These are phyloP conservation scores for Phycomyces blakesleeanus DNA, from an alignment of 192 early-diverging fungal genomes.

Conservation along the genomic window DNA sequence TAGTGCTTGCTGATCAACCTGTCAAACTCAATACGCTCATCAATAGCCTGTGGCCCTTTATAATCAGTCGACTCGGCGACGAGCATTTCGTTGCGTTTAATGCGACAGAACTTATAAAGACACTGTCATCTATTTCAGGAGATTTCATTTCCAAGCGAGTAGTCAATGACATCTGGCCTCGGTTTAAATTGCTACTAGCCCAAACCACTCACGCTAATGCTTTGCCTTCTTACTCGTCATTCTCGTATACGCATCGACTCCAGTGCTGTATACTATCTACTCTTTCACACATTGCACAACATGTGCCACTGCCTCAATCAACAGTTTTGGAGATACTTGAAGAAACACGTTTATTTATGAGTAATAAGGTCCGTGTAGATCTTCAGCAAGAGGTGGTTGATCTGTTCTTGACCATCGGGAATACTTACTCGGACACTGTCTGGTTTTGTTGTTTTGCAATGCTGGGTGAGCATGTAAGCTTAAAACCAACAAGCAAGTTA, in stretches of 20 bases:
- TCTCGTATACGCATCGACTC: slow-evolving; percentile 17
- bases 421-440: slow-evolving; percentile 16
- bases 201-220: slow-evolving; percentile 6
- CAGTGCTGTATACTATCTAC: slow-evolving; percentile 23
- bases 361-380: slow-evolving; percentile 6
- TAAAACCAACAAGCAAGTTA: neutral
- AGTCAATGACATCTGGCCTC: slow-evolving; percentile 45
- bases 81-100: slow-evolving; percentile 36
- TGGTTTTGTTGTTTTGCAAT: slow-evolving; percentile 20
- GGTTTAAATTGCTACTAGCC: slow-evolving; percentile 25
- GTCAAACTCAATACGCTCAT: slow-evolving; percentile 45
- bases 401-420: slow-evolving; percentile 1
- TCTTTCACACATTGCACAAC: slow-evolving; percentile 10
- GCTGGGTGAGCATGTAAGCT: neutral
- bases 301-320: slow-evolving; percentile 19
- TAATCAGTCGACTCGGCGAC: slow-evolving; percentile 39
- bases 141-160: slow-evolving; percentile 43
- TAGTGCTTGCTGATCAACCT: slow-evolving; percentile 35
- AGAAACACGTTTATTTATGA: slow-evolving; percentile 13
- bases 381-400: slow-evolving; percentile 17
- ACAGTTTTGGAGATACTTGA: slow-evolving; percentile 11
- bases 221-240: neutral
- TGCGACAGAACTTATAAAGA: slow-evolving; percentile 31
- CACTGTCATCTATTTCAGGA: slow-evolving; percentile 36
- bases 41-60: slow-evolving; percentile 45